Percentiles rank a stretch among this genome's conserved stretches.
These are phyloP conservation scores for Trametes punicea DNA, from an alignment of 768 basidiomycete species.

Conservation along the genomic window DNA sequence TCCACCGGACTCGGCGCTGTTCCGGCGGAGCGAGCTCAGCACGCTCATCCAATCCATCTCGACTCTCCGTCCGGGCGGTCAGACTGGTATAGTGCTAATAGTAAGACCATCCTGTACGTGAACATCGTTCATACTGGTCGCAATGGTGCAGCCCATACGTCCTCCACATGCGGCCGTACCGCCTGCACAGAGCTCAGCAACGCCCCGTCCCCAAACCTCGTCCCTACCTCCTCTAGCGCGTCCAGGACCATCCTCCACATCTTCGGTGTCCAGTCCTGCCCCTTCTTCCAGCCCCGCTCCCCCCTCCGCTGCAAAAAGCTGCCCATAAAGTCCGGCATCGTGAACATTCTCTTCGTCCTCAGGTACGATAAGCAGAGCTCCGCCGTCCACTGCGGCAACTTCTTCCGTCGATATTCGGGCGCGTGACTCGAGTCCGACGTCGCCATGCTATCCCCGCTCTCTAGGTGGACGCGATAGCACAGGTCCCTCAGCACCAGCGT, in stretches of 20 bases:
- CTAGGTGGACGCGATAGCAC: conserved; percentile 41
- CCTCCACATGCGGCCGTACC: conserved; percentile 46
- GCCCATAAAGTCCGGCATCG: conserved; percentile 44
- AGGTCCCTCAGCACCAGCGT: conserved; percentile 56
- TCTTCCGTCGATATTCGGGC: conserved; percentile 43
- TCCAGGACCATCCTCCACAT: conserved; percentile 60
- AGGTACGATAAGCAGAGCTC: conserved; percentile 59
- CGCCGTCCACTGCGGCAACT: conserved; percentile 49
- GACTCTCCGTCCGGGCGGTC: neutral
- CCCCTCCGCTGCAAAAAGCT: conserved; percentile 49
- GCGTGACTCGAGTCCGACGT: conserved; percentile 51
- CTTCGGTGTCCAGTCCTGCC: conserved; percentile 68
- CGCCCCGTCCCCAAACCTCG: conserved; percentile 49
- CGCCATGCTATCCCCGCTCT: conserved; percentile 32
- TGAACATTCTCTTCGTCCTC: conserved; percentile 34
- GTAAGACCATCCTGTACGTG: neutral
- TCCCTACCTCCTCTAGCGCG: conserved; percentile 46
- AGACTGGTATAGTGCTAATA: neutral
- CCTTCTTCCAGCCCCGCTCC: conserved; percentile 54
- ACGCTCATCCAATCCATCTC: neutral
- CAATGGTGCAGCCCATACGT: conserved; percentile 47
- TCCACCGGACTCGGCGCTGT: neutral
- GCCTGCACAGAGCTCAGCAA: conserved; percentile 48
- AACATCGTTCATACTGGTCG: conserved; percentile 36
- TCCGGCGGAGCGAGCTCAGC: neutral